phyloP scores from a whole-genome alignment of 2,329 filamentous ascomycete genomes.

The Pyrenochaeta sp. region DNA sequence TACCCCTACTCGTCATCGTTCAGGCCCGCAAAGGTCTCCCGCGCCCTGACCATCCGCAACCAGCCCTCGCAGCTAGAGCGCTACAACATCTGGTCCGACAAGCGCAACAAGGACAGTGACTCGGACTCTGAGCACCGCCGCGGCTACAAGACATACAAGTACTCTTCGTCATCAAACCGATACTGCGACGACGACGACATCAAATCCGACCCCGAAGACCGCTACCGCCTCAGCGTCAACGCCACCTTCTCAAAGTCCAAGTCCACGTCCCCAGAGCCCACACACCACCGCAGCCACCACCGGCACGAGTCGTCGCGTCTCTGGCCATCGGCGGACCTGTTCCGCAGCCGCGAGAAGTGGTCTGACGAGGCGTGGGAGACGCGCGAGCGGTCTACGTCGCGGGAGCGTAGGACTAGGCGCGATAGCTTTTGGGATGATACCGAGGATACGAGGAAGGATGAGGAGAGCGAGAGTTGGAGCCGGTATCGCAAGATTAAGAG shows the following conservation, averaged over 20 bases:
- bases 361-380: slow-evolving; percentile 35
- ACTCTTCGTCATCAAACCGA: slow-evolving; percentile 10
- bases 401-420: slow-evolving; percentile 8
- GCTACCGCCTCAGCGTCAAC: slow-evolving; percentile 32
- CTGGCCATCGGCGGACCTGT: slow-evolving; percentile 27
- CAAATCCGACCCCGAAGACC: slow-evolving; percentile 20
- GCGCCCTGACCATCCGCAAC: slow-evolving; percentile 34
- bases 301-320: slow-evolving; percentile 9
- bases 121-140: slow-evolving; percentile 10
- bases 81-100: slow-evolving; percentile 41
- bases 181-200: slow-evolving; percentile 15
- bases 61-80: slow-evolving; percentile 39
- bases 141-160: slow-evolving; percentile 13
- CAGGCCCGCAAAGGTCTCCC: slow-evolving; percentile 26
- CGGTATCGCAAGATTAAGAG: slow-evolving; percentile 34
- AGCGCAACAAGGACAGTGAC: slow-evolving; percentile 5
- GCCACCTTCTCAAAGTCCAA: slow-evolving; percentile 27
- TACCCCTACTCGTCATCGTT: slow-evolving; percentile 32
- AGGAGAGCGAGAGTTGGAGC: slow-evolving; percentile 31
- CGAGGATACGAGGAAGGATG: slow-evolving; percentile 20
- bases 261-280: slow-evolving; percentile 14
- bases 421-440: slow-evolving; percentile 19
- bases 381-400: slow-evolving; percentile 23
- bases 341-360: slow-evolving; percentile 35
- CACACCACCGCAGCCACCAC: slow-evolving; percentile 13